Conservation (phyloP, 2,329 filamentous ascomycete genomes). For the Botrytis tulipae region DNA sequence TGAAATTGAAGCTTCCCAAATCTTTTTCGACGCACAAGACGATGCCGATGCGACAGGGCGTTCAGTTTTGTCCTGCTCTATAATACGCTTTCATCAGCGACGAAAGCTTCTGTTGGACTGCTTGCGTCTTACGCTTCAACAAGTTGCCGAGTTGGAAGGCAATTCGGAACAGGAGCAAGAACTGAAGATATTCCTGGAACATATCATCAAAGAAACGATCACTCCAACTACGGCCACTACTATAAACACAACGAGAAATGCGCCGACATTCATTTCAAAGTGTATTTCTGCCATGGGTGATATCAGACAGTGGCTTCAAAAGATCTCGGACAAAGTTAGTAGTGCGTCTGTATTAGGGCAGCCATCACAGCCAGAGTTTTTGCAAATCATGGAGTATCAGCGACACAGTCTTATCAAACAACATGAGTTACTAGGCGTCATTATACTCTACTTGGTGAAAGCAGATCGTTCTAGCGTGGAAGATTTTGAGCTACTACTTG, state of each 20-base stretch:
- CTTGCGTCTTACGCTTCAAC: constrained; percentile 73
- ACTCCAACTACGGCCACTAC: constrained; percentile 43
- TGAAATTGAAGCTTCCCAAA: constrained; percentile 76
- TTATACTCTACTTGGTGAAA: constrained; percentile 76
- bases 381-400: constrained; percentile 79
- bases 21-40: constrained; percentile 71
- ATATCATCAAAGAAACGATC: constrained; percentile 27
- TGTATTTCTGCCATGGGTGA: constrained; percentile 75
- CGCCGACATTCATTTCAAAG: constrained; percentile 62
- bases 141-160: constrained; percentile 41
- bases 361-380: constrained; percentile 57
- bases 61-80: constrained; percentile 70
- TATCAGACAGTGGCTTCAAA: constrained; percentile 74
- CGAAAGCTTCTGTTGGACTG: constrained; percentile 81
- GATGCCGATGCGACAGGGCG: constrained; percentile 69
- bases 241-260: constrained; percentile 31
- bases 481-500: constrained; percentile 73
- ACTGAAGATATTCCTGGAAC: constrained; percentile 56
- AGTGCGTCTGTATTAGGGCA: constrained; percentile 74
- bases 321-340: constrained; percentile 71
- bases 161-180: constrained; percentile 47
- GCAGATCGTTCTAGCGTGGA: constrained; percentile 65
- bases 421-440: constrained; percentile 83
- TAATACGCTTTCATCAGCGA: constrained; percentile 85
- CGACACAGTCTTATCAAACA: constrained; percentile 78